phyloP scores from a whole-genome alignment of 192 early-diverging fungal species.

The Haplosporangium gracile region DNA sequence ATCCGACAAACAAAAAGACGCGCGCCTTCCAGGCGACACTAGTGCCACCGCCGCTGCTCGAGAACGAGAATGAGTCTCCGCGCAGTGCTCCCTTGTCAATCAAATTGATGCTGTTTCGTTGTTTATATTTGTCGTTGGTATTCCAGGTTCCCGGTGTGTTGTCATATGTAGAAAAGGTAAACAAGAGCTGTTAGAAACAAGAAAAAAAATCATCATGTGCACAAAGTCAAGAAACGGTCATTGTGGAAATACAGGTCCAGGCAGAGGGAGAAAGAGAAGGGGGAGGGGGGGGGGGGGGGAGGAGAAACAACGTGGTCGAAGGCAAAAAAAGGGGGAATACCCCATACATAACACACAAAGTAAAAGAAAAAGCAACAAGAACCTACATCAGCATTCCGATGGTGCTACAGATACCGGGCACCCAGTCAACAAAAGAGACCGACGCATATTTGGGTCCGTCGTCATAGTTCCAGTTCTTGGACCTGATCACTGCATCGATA shows the following conservation, averaged over 20 bases:
- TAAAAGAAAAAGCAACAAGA: background rate
- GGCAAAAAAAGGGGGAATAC: background rate
- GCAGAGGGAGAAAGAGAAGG: background rate
- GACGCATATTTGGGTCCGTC: constrained; percentile 22
- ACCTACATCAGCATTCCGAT: constrained; percentile 72
- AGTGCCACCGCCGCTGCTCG: constrained; percentile 26
- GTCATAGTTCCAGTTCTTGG: constrained; percentile 33
- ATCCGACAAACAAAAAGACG: constrained; percentile 69
- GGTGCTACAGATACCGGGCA: constrained; percentile 67
- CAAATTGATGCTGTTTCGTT: constrained; percentile 60
- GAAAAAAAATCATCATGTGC: background rate
- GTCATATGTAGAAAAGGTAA: background rate
- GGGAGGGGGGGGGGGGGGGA: background rate
- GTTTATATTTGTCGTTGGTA: background rate
- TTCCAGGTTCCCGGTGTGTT: background rate
- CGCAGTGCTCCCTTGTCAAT: constrained; percentile 65
- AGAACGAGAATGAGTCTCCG: constrained; percentile 61
- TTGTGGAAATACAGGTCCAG: background rate
- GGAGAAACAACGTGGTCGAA: too few species aligned
- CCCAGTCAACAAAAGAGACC: constrained; percentile 72
- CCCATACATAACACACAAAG: background rate
- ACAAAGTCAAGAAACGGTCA: background rate
- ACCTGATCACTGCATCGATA: constrained; percentile 66
- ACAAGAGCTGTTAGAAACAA: background rate
- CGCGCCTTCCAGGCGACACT: constrained; percentile 63